Evolutionary conservation across 768 basidiomycete species (phyloP).

Genomic region (Exidia glandulosa): DNA sequence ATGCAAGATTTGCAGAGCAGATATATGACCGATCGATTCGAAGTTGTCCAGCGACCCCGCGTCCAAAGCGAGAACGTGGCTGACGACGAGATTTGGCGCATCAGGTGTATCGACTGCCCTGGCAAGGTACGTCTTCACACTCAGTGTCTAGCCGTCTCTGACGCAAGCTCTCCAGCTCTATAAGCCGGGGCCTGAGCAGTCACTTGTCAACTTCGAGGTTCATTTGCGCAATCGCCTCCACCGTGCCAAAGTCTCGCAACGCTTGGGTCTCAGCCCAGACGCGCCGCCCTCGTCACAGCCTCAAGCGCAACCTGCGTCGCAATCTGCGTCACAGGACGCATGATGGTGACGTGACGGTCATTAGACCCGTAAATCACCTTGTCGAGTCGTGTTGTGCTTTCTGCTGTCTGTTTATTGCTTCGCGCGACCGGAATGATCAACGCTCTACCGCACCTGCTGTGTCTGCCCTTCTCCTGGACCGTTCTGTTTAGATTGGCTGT

Average conservation of each 20-base stretch:
- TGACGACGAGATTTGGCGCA: constrained; percentile 44
- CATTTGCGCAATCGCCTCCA: constrained; percentile 83
- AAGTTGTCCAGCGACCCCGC: constrained; percentile 55
- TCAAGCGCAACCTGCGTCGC: constrained; percentile 21
- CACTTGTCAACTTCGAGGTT: constrained; percentile 81
- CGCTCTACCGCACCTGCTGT: too few relatives aligned
- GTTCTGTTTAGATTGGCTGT: too few relatives aligned
- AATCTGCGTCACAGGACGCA: constrained; percentile 20
- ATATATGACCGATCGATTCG: constrained; percentile 78
- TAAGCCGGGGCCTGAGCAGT: constrained; percentile 81
- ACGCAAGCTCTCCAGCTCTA: constrained; percentile 47
- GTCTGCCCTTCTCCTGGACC: too few relatives aligned
- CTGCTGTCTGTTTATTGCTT: too few relatives aligned
- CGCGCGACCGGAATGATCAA: too few relatives aligned
- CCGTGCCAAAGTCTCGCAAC: constrained; percentile 59
- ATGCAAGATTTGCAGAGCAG: constrained; percentile 53
- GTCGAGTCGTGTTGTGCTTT: too few relatives aligned
- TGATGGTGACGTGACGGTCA: too few relatives aligned
- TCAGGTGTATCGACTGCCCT: constrained; percentile 87
- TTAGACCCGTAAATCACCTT: too few relatives aligned
- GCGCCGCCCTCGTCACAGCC: constrained; percentile 18
- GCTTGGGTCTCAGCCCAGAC: constrained; percentile 18
- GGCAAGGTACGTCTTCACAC: constrained; percentile 57
- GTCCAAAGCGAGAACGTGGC: constrained; percentile 34
- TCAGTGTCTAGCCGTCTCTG: constrained; percentile 7